Evolutionary conservation across 2,329 filamentous ascomycete genomes (phyloP).

Genomic region (Aspergillus sojae): DNA sequence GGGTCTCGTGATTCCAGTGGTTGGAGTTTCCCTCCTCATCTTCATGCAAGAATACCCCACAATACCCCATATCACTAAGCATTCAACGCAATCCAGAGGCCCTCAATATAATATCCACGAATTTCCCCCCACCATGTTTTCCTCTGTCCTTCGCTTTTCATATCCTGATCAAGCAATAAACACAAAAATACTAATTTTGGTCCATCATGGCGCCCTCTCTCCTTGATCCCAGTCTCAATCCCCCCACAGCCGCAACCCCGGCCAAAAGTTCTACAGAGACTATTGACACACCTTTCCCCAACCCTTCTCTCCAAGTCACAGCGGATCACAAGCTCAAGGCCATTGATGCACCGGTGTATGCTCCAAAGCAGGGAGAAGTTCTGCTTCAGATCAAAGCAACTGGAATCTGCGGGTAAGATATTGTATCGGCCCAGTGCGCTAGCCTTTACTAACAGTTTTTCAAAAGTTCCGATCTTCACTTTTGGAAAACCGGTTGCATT

Average conservation of each 20-base stretch:
- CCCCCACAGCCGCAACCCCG: not conserved
- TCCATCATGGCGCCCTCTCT: not conserved
- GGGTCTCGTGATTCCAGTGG: not conserved
- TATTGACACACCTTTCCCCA: conserved; percentile 30
- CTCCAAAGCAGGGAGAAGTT: conserved; percentile 58
- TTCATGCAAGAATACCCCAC: not conserved
- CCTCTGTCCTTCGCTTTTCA: not conserved
- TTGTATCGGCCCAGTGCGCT: too few species aligned
- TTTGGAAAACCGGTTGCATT: conserved; percentile 68
- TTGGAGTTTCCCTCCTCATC: not conserved
- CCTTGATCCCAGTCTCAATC: not conserved
- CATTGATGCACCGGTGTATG: conserved; percentile 59
- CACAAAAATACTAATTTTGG: not conserved
- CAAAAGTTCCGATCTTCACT: conserved; percentile 65
- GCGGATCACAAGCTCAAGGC: conserved; percentile 62
- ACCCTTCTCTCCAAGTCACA: conserved; percentile 62
- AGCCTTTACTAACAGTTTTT: not conserved
- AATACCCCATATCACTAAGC: not conserved
- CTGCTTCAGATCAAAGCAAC: conserved; percentile 65
- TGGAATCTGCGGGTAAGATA: conserved; percentile 62
- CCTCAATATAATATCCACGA: not conserved
- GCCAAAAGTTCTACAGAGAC: not conserved
- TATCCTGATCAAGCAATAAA: not conserved
- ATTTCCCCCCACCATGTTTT: not conserved
- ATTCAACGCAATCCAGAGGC: not conserved